Conservation (phyloP, 176 grass and related monocot species). For the Cymbopogon citratus region DNA sequence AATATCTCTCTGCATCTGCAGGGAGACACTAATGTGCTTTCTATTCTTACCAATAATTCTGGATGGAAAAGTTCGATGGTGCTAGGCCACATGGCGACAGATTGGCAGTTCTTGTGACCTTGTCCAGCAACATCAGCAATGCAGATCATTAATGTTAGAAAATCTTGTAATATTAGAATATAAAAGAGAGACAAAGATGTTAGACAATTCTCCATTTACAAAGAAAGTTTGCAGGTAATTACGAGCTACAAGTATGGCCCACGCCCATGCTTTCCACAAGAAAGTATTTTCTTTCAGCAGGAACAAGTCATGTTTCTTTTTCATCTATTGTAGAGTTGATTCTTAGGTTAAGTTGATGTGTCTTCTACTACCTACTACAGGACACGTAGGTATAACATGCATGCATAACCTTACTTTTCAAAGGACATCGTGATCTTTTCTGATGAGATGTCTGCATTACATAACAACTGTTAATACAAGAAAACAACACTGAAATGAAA, state of each 20-base stretch:
- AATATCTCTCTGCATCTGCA: not conserved
- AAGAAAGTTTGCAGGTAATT: not conserved
- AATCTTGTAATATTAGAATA: not conserved
- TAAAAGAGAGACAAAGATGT: too few relatives aligned
- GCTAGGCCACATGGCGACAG: not conserved
- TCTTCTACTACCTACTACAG: not conserved
- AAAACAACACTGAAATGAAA: not conserved
- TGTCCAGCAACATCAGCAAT: not conserved
- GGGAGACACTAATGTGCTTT: not conserved
- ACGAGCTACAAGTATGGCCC: too few relatives aligned
- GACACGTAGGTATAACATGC: not conserved
- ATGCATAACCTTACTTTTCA: not conserved
- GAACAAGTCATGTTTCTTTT: not conserved
- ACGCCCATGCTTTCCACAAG: not conserved
- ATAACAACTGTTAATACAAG: not conserved
- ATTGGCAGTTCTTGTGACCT: not conserved
- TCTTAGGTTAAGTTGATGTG: not conserved
- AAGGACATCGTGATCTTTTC: not conserved
- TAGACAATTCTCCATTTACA: not conserved
- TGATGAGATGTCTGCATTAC: not conserved
- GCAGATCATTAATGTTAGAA: not conserved
- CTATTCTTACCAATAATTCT: not conserved
- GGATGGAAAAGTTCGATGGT: not conserved
- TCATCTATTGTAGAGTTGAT: not conserved
- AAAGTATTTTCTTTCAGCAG: not conserved